A percentile compares a stretch with the other conserved stretches of the same genome.
These are phyloP conservation scores for Luffa aegyptiaca DNA, from an alignment of 306 rosid genomes.

Conservation along the genomic window DNA sequence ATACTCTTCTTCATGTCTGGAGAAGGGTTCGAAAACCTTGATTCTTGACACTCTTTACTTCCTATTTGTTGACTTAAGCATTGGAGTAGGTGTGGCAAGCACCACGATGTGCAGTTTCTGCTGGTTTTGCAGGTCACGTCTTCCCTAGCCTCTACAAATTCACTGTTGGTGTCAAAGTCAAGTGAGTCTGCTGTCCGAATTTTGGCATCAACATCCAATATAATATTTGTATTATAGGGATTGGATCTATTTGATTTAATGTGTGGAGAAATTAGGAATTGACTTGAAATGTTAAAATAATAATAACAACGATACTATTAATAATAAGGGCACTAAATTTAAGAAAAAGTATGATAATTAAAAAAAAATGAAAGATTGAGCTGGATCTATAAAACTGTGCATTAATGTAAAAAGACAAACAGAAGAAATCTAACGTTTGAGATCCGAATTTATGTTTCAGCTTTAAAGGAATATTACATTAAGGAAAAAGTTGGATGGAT, in stretches of 20 bases:
- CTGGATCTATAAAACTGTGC: background rate
- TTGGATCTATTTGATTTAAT: background rate
- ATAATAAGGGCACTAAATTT: background rate
- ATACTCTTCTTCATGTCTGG: too few species aligned
- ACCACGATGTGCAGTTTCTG: too few species aligned
- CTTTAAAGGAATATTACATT: slow-evolving; percentile 8
- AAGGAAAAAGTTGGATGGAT: background rate
- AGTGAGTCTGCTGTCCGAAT: too few species aligned
- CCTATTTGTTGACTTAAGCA: too few species aligned
- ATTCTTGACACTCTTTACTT: too few species aligned
- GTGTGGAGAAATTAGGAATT: background rate
- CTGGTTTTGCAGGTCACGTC: too few species aligned
- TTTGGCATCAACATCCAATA: too few species aligned
- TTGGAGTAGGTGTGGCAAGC: too few species aligned
- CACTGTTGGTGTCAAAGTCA: too few species aligned
- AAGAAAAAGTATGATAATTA: background rate
- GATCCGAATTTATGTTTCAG: slow-evolving; percentile 4
- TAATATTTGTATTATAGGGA: background rate
- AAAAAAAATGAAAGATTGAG: background rate
- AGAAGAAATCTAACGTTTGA: background rate
- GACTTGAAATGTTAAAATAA: background rate
- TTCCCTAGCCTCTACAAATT: too few species aligned
- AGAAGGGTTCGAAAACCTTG: too few species aligned
- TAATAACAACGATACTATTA: background rate
- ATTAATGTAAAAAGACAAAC: slow-evolving; percentile 7